Evolutionary conservation across 495 filamentous ascomycete species (phyloP).

Genomic region (Podospora bellae-mahoneyi): DNA sequence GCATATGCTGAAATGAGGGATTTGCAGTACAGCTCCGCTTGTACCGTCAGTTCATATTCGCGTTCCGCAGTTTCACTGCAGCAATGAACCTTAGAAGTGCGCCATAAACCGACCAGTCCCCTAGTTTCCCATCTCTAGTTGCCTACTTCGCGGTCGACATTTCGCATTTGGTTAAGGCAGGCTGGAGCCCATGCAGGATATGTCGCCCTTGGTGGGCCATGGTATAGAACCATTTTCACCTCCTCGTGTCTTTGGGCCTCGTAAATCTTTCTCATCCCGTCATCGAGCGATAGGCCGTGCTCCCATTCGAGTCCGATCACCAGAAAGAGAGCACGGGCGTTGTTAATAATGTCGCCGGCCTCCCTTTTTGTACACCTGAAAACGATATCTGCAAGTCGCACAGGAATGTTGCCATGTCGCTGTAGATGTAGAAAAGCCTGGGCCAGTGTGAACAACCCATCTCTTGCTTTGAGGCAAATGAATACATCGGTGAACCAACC

Average conservation of each 20-base stretch:
- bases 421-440: not conserved
- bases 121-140: no score
- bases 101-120: no score
- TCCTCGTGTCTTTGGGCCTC: not conserved
- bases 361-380: not conserved
- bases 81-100: no score
- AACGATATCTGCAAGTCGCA: not conserved
- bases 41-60: no score
- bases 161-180: no score
- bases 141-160: no score
- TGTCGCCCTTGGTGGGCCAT: constrained; percentile 1
- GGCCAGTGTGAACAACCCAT: not conserved
- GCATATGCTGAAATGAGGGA: no score
- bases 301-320: constrained; percentile 2
- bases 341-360: not conserved
- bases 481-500: not conserved
- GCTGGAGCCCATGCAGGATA: constrained; percentile 13
- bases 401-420: not conserved
- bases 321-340: constrained; percentile 5
- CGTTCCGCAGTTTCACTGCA: no score
- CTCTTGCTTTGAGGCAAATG: not conserved
- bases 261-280: constrained; percentile 6
- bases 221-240: not conserved
- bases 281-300: not conserved
- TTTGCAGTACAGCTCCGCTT: no score